A percentile compares a stretch with the other conserved stretches of the same genome.
Evolutionary conservation across 176 grass and related monocot species (phyloP).

Genomic region (Oryza punctata): DNA sequence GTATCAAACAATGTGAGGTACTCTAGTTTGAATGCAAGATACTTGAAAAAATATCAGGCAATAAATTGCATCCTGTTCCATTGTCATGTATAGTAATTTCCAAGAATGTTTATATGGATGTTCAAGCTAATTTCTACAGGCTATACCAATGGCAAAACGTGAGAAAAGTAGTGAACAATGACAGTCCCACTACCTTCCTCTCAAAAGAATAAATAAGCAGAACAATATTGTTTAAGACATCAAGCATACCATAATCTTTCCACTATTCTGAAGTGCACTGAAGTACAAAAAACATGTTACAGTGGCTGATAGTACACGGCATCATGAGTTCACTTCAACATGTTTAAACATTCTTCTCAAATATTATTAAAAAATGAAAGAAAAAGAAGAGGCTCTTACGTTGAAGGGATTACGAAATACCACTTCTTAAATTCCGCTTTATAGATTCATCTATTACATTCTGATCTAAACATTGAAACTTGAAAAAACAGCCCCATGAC

Average conservation of each 20-base stretch:
- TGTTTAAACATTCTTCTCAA: slow-evolving; percentile 23
- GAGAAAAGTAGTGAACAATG: neutral
- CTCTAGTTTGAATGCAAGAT: slow-evolving; percentile 28
- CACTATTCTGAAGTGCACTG: slow-evolving; percentile 19
- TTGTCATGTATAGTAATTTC: slow-evolving; percentile 15
- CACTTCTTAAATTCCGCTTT: slow-evolving; percentile 37
- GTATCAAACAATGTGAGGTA: slow-evolving; percentile 33
- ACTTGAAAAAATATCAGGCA: slow-evolving; percentile 18
- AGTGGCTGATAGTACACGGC: slow-evolving; percentile 17
- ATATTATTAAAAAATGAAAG: slow-evolving; percentile 37
- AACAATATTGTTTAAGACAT: neutral
- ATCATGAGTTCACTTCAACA: slow-evolving; percentile 32
- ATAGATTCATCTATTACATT: slow-evolving; percentile 35
- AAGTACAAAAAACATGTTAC: slow-evolving; percentile 16
- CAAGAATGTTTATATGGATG: slow-evolving; percentile 6
- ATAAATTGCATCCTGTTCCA: slow-evolving; percentile 1
- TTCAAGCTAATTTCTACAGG: slow-evolving; percentile 7
- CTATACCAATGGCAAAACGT: slow-evolving; percentile 4
- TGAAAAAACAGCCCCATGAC: slow-evolving; percentile 27
- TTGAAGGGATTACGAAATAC: slow-evolving; percentile 14
- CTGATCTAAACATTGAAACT: slow-evolving; percentile 37
- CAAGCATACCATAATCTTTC: slow-evolving; percentile 12
- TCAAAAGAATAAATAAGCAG: slow-evolving; percentile 9
- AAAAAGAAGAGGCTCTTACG: slow-evolving; percentile 33
- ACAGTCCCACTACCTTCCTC: slow-evolving; percentile 7